Evolutionary conservation across 441 rosid species (phyloP), one percentile per base, ranked within the genome.

Genomic region (Arabidopsis lyrata): DNA sequence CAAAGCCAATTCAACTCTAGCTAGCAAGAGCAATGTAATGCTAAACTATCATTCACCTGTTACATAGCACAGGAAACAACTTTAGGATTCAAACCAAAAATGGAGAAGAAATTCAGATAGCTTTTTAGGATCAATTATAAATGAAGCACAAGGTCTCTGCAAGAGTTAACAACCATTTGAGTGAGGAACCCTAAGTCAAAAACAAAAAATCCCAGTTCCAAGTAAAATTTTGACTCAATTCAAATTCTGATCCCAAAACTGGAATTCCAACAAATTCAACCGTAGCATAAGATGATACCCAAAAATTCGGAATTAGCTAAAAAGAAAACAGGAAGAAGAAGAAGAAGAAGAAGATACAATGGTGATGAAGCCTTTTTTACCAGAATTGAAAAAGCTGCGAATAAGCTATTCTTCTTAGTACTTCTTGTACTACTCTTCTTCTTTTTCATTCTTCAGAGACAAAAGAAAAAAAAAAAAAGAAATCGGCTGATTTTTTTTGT

Each of bases 391-490:
- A 57, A 64, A 18, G 74, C 54, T 32, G 35, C 35, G 66, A 38
- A 38, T 15, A 10, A 62, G 48, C 63, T 54, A 24, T 24, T 61
- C 35, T 32, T 32, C 6, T 6, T 32, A 24, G 27, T 24, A 24
- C 27, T 24, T 36, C 15, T 62, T 10, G 3, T 20, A 66, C 2
- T 22, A 22, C 70, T 53, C 2, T 31, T 63, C 60, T 56, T 58
- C 79, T 66, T 62, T 76, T 73, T 77, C 63, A 24, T 78, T 83
- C 82, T 57, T 72, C 78, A 67, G 77, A 6, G 20, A 62, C 47
- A 52, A 66, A 66, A 66, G 55, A 63, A 77, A 44, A 72, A 52
- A 66, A 66, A 66, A 58, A 63, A 77, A 44, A 72, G 0, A 4
- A 47, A 39, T 58, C n/a, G 55, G 10, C 18, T 27, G 29, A 18